Evolutionary conservation across 768 basidiomycete genomes (phyloP).

Genomic region (Neoboletus magnificus): DNA sequence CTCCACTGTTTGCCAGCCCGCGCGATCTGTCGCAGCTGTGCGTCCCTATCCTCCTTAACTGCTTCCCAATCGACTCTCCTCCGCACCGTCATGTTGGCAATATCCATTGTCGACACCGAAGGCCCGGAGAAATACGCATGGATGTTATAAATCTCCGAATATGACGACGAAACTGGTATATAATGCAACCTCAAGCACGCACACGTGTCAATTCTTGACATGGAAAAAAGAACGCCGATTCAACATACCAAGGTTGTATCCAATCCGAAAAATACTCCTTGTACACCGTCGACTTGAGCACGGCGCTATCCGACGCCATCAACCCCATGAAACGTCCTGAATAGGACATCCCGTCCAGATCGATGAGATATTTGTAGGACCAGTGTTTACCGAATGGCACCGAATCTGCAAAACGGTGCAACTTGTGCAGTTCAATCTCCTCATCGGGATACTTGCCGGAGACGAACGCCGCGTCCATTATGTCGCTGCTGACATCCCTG

Average conservation of each 20-base stretch:
- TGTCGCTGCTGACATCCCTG: constrained; percentile 62
- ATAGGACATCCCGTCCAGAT: constrained; percentile 95
- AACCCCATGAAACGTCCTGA: constrained; percentile 86
- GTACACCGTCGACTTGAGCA: constrained; percentile 88
- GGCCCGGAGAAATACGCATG: constrained; percentile 92
- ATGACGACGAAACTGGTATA: constrained; percentile 85
- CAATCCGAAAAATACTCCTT: constrained; percentile 89
- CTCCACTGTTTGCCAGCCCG: constrained; percentile 94
- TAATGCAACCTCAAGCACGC: constrained; percentile 73
- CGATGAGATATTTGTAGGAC: constrained; percentile 90
- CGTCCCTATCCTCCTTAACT: constrained; percentile 58
- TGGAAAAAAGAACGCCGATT: background rate
- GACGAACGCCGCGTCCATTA: constrained; percentile 88
- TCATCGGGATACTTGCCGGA: constrained; percentile 80
- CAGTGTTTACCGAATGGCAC: constrained; percentile 85
- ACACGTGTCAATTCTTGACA: background rate
- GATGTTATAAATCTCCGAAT: constrained; percentile 91
- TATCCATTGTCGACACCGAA: constrained; percentile 52
- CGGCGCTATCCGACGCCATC: constrained; percentile 83
- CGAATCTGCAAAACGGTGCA: constrained; percentile 68
- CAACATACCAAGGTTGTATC: constrained; percentile 81
- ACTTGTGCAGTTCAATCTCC: constrained; percentile 54
- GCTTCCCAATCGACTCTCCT: constrained; percentile 28
- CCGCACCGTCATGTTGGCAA: constrained; percentile 48
- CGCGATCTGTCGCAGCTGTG: constrained; percentile 75